Base-by-base conservation (phyloP, 306 rosid species). In the Psophocarpus tetragonolobus region DNA sequence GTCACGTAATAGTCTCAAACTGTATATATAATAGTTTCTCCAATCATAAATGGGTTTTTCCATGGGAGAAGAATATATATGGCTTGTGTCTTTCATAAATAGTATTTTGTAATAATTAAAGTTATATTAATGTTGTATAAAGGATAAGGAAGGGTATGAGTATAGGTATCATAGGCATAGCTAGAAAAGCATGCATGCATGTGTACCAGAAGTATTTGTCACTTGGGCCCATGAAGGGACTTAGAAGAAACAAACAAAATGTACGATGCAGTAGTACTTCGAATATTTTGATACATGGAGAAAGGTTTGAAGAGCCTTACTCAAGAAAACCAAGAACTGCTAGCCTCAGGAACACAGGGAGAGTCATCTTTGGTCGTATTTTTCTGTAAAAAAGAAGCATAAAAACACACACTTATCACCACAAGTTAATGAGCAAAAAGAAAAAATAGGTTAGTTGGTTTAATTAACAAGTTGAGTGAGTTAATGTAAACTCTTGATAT, bases 361-460 rank as follows among this genome's bases (percentile, higher is more conserved):
- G 88, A 18, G 99, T 96, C 99, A 96, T 91, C 91, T 85, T 86
- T 7, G 99, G 98, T 44, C 99, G 82, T 75, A 86, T 87, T 77
- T 96, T 96, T 81, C 99, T 96, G 94, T 1, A 50, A 75, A 64
- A 4, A 42, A 9, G 57, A 10, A 62, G 42, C 68, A 53, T 32
- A 13, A 79, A 61, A 18, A 75, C 39, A 5, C 13, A 62, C 15
- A 63, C 36, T 57, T 57, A 64, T 36, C 1, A 2, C 20, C 48
- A 4, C 4, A 13, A 3, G 10, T 18, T 47, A 12, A 39, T 61
- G 44, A 21, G 18, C 3, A 26, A n/a, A 60, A 58, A 29, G 26
- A 33, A 14, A 38, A 36, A 13, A 73, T 11, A 54, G n/a, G n/a
- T n/a, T n/a, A n/a, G n/a, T n/a, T n/a, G n/a, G n/a, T n/a, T n/a